A percentile compares a stretch with the other conserved stretches of the same genome.
These are phyloP conservation scores for Gleditsia sinensis DNA, from an alignment of 306 rosid species.

Conservation along the genomic window DNA sequence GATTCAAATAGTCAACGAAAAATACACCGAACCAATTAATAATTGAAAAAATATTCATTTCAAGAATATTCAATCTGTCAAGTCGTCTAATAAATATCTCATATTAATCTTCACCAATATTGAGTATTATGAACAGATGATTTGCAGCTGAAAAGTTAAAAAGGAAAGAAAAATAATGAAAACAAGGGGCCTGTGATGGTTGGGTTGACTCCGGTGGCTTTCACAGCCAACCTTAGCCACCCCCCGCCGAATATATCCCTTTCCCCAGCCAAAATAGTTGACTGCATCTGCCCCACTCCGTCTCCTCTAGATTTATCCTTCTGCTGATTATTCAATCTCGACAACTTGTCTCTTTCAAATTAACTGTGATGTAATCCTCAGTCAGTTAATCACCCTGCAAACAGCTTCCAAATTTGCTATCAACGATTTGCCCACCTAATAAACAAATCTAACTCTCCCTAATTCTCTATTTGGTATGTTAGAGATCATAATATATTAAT, in stretches of 20 bases:
- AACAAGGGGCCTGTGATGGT: too few species aligned
- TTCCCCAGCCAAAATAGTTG: conserved; percentile 35
- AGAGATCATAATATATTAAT: too few species aligned
- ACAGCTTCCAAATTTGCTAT: too few species aligned
- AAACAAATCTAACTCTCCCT: too few species aligned
- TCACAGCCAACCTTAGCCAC: neutral
- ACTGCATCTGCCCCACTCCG: neutral
- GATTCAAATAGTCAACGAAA: too few species aligned
- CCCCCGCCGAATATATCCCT: neutral
- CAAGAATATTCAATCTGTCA: too few species aligned
- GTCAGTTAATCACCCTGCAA: neutral
- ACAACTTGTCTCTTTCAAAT: neutral
- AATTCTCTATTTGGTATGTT: too few species aligned
- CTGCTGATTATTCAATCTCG: neutral
- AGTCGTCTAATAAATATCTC: too few species aligned
- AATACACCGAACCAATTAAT: too few species aligned
- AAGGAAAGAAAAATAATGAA: neutral
- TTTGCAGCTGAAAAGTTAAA: neutral
- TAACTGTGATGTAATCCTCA: conserved; percentile 9
- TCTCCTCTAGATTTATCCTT: conserved; percentile 16
- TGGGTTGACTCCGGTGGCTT: neutral
- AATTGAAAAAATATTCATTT: too few species aligned
- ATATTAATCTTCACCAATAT: too few species aligned
- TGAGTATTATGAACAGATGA: neutral
- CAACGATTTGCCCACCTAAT: too few species aligned